Conservation (phyloP, 2,329 filamentous ascomycete species). For the Aspergillus novoparasiticus region DNA sequence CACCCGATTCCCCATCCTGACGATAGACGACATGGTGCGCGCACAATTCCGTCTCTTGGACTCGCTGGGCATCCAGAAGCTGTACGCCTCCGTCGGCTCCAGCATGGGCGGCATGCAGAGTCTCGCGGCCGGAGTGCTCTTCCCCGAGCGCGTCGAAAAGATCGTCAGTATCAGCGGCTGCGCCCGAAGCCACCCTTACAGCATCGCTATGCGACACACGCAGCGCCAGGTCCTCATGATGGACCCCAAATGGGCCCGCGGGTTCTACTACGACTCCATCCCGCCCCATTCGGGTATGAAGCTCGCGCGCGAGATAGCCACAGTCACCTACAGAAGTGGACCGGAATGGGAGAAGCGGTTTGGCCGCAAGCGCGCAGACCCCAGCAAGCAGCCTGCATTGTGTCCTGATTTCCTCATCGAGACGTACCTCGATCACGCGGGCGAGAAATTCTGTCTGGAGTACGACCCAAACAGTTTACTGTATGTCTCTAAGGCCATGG, state of each 20-base stretch:
- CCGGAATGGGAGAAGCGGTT: slow-evolving; percentile 98
- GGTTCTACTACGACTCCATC: slow-evolving; percentile 86
- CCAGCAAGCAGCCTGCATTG: slow-evolving; percentile 83
- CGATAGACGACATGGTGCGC: slow-evolving; percentile 95
- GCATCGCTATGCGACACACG: slow-evolving; percentile 97
- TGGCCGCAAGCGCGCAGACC: slow-evolving; percentile 81
- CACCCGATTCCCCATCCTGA: slow-evolving; percentile 92
- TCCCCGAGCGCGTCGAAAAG: slow-evolving; percentile 77
- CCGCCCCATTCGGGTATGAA: slow-evolving; percentile 98
- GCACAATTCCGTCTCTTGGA: slow-evolving; percentile 92
- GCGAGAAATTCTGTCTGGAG: slow-evolving; percentile 96
- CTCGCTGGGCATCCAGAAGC: slow-evolving; percentile 69
- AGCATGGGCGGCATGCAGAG: slow-evolving; percentile 99
- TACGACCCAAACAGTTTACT: slow-evolving; percentile 95
- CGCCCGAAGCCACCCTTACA: slow-evolving; percentile 92
- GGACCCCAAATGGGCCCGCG: slow-evolving; percentile 95
- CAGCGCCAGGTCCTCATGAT: slow-evolving; percentile 98
- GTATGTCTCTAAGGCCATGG: slow-evolving; percentile 99
- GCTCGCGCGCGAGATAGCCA: slow-evolving; percentile 93
- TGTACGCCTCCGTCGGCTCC: slow-evolving; percentile 91
- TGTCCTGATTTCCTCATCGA: slow-evolving; percentile 98
- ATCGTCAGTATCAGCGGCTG: slow-evolving; percentile 92
- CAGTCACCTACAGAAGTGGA: slow-evolving; percentile 93
- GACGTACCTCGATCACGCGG: slow-evolving; percentile 96
- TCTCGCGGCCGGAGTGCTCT: slow-evolving; percentile 80